Conservation (phyloP, 2,329 filamentous ascomycete genomes). For the Curvularia lunata region DNA sequence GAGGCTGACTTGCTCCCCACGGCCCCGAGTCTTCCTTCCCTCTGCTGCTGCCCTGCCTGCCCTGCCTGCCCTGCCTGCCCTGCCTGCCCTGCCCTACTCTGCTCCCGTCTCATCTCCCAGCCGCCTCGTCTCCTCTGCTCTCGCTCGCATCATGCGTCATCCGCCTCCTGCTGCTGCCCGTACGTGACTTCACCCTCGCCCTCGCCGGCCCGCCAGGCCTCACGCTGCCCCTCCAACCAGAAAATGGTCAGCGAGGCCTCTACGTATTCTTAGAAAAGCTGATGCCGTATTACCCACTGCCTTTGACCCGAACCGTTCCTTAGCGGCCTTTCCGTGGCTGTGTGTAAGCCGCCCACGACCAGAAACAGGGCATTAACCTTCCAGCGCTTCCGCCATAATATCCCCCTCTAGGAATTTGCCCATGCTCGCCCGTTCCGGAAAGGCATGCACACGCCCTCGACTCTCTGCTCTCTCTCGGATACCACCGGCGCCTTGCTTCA, state of each 20-base stretch:
- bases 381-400: constrained; percentile 25
- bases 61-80: too few species aligned
- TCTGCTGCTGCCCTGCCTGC: too few species aligned
- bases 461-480: not conserved
- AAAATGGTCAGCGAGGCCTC: constrained; percentile 19
- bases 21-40: not conserved
- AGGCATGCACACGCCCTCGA: constrained; percentile 4
- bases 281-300: constrained; percentile 38
- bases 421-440: not conserved
- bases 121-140: not conserved
- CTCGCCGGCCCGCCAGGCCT: constrained; percentile 17
- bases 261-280: constrained; percentile 48
- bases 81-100: not conserved
- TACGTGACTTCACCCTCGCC: not conserved
- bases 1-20: constrained; percentile 9
- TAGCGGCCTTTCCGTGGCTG: constrained; percentile 43
- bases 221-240: constrained; percentile 18
- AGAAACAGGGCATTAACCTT: constrained; percentile 31
- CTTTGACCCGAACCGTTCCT: constrained; percentile 30
- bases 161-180: not conserved
- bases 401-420: constrained; percentile 11
- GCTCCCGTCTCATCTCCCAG: not conserved
- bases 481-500: constrained; percentile 9
- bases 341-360: constrained; percentile 39
- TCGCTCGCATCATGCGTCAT: not conserved